A percentile compares a stretch with the other conserved stretches of the same genome.
Conservation (phyloP, 1,284 basidiomycete genomes). For the Trametes polyzona region DNA sequence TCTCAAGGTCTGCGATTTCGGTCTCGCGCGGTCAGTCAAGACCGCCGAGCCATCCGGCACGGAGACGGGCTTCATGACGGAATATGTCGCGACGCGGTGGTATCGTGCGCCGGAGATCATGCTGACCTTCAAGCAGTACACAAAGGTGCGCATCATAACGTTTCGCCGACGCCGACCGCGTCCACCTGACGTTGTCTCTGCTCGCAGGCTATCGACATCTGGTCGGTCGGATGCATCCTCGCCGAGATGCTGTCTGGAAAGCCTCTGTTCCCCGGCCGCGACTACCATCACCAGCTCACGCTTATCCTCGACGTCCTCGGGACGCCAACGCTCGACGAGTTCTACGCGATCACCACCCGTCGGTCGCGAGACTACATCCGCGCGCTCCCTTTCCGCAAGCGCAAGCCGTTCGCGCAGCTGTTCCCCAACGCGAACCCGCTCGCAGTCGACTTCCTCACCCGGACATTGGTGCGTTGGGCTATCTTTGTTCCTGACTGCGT, state of each 20-base stretch:
- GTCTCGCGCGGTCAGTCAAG: conserved; percentile 85
- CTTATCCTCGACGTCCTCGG: conserved; percentile 91
- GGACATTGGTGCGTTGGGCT: conserved; percentile 71
- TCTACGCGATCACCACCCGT: conserved; percentile 86
- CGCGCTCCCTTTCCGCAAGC: conserved; percentile 86
- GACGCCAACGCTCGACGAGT: conserved; percentile 91
- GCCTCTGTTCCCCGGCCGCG: conserved; percentile 94
- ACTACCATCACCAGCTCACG: conserved; percentile 94
- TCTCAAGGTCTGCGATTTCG: conserved; percentile 73
- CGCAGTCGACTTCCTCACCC: conserved; percentile 92
- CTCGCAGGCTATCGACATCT: conserved; percentile 83
- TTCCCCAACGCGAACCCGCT: conserved; percentile 88
- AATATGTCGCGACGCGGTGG: conserved; percentile 94
- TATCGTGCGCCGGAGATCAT: conserved; percentile 96
- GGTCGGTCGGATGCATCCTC: conserved; percentile 97
- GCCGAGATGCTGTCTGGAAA: conserved; percentile 96
- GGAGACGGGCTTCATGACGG: conserved; percentile 91
- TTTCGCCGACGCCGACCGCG: neutral
- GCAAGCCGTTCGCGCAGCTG: conserved; percentile 73
- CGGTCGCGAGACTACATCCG: conserved; percentile 91
- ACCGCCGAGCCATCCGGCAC: conserved; percentile 85
- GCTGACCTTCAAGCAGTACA: conserved; percentile 97
- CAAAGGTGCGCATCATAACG: conserved; percentile 60
- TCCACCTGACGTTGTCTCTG: conserved; percentile 24
- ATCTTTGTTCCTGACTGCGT: neutral